phyloP scores from a whole-genome alignment of 1,284 basidiomycete species.

The Xerocomus minutiporus region DNA sequence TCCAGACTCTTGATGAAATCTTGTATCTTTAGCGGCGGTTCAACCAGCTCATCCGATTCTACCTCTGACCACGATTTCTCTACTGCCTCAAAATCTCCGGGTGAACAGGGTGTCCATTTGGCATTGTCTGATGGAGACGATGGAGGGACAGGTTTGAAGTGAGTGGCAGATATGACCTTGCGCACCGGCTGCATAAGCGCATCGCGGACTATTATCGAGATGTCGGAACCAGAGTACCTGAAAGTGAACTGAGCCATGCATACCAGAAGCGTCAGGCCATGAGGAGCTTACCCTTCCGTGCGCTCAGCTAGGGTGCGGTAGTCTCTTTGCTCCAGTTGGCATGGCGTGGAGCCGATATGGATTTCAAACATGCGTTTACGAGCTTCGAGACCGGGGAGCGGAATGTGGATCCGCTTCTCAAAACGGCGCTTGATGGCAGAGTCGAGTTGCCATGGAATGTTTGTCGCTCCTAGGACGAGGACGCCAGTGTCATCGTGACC shows the following conservation, averaged over 20 bases:
- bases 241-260: background rate
- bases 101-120: constrained; percentile 91
- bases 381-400: constrained; percentile 92
- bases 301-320: constrained; percentile 78
- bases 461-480: constrained; percentile 97
- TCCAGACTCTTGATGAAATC: constrained; percentile 89
- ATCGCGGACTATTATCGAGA: constrained; percentile 92
- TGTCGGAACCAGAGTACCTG: constrained; percentile 92
- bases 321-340: constrained; percentile 75
- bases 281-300: constrained; percentile 71
- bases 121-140: constrained; percentile 33
- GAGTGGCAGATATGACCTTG: constrained; percentile 92
- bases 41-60: constrained; percentile 83
- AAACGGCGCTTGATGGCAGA: constrained; percentile 98
- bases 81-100: constrained; percentile 80
- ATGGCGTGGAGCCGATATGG: constrained; percentile 92
- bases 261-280: background rate
- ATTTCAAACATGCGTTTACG: constrained; percentile 95
- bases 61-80: constrained; percentile 96
- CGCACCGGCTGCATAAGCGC: constrained; percentile 98
- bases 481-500: constrained; percentile 97
- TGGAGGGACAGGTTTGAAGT: constrained; percentile 73
- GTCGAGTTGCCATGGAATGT: constrained; percentile 97
- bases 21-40: constrained; percentile 72
- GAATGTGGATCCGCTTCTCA: constrained; percentile 98